Conservation (phyloP, 1,139 yeast species). For the Candida albicans region DNA sequence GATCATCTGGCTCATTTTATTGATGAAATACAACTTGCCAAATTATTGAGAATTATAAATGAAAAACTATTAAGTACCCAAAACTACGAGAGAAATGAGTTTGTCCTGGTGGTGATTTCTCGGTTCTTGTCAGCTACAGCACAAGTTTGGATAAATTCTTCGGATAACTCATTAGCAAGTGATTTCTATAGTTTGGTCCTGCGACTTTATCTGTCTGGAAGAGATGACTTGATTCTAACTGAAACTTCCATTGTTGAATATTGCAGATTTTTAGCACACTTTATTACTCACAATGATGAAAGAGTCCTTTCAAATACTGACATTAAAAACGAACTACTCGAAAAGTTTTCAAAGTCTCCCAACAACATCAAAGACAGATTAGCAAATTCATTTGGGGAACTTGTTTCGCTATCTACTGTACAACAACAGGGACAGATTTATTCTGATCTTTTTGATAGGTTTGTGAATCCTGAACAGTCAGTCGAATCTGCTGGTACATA, state of each 20-base stretch:
- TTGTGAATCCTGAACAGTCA: slow-evolving; percentile 33
- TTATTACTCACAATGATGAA: slow-evolving; percentile 14
- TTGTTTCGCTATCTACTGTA: slow-evolving; percentile 1
- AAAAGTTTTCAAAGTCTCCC: slow-evolving; percentile 15
- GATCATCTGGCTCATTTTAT: not conserved
- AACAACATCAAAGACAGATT: slow-evolving; percentile 17
- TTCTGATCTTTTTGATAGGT: slow-evolving; percentile 27
- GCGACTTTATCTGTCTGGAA: slow-evolving; percentile 35
- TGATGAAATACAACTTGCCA: slow-evolving; percentile 9
- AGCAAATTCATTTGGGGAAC: slow-evolving; percentile 4
- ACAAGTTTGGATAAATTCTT: slow-evolving; percentile 12
- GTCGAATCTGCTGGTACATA: slow-evolving; percentile 43
- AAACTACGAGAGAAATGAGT: slow-evolving; percentile 37
- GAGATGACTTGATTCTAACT: slow-evolving; percentile 26
- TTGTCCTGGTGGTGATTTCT: slow-evolving; percentile 29
- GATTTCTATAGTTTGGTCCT: slow-evolving; percentile 37
- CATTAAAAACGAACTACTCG: slow-evolving; percentile 5
- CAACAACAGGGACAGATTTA: slow-evolving; percentile 30
- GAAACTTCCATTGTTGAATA: slow-evolving; percentile 21
- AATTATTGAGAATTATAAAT: slow-evolving; percentile 29
- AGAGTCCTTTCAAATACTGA: slow-evolving; percentile 5
- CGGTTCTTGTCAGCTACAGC: slow-evolving; percentile 20
- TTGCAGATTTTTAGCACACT: slow-evolving; percentile 18
- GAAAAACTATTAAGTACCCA: slow-evolving; percentile 28
- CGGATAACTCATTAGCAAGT: slow-evolving; percentile 21